Evolutionary conservation across 2,329 filamentous ascomycete species (phyloP).

Genomic region (Coniochaeta ligniaria): DNA sequence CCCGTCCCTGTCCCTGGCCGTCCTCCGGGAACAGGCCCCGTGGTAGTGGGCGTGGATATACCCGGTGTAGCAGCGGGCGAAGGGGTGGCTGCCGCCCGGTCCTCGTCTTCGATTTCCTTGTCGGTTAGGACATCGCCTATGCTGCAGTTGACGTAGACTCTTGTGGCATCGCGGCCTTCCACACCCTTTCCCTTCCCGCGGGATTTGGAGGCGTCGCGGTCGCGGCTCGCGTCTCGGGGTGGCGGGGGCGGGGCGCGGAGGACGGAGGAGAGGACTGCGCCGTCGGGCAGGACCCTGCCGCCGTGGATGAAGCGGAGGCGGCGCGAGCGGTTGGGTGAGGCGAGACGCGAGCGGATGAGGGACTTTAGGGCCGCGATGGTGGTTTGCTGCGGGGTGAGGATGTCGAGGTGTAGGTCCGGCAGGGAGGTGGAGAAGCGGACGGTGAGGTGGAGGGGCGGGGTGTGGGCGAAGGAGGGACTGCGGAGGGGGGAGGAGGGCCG

Average conservation of each 20-base stretch:
- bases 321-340: slow-evolving; percentile 19
- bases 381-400: slow-evolving; percentile 59
- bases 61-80: slow-evolving; percentile 6
- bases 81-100: slow-evolving; percentile 39
- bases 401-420: slow-evolving; percentile 74
- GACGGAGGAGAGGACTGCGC: slow-evolving; percentile 57
- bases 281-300: slow-evolving; percentile 77
- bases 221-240: slow-evolving; percentile 23
- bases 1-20: neutral
- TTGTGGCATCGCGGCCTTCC: slow-evolving; percentile 37
- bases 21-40: neutral
- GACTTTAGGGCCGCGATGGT: slow-evolving; percentile 76
- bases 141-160: slow-evolving; percentile 89
- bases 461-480: slow-evolving; percentile 7
- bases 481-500: slow-evolving; percentile 2
- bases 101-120: slow-evolving; percentile 55
- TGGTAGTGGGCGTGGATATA: neutral
- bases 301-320: slow-evolving; percentile 85
- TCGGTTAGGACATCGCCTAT: slow-evolving; percentile 69
- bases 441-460: slow-evolving; percentile 61
- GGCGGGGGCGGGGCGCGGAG: slow-evolving; percentile 57
- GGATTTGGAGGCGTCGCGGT: slow-evolving; percentile 12
- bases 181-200: slow-evolving; percentile 64
- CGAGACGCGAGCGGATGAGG: slow-evolving; percentile 67
- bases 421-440: slow-evolving; percentile 86